Evolutionary conservation across 192 early-diverging fungal species (phyloP), one percentile per base, ranked within the genome.

Genomic region (Dimargaris xerosporica): DNA sequence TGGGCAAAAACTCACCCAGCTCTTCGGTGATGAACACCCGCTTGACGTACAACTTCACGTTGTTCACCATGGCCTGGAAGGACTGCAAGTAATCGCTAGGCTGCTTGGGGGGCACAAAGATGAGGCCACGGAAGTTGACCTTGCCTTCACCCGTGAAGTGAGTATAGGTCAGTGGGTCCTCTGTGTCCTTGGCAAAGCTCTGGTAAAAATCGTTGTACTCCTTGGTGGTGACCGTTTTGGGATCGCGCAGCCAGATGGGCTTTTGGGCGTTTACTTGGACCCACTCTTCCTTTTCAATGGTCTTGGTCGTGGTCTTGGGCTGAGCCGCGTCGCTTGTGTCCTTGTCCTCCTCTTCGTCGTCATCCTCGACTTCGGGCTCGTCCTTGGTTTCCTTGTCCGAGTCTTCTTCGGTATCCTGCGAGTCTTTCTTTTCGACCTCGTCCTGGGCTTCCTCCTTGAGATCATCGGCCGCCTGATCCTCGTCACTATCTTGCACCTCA

Each of bases 21-120:
- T 99, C 94, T 73, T 99, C 94, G 90, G 94, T 98, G 78, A 99
- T 99, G 82, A 99, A 98, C 68, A 99, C 96, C 69, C 95, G 93
- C 72, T 94, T 92, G 70, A 98, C 94, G 77, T 96, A 99, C 65
- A 99, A 84, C 84, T 96, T 98, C 85, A 99, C 96, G 90, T 96
- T 98, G 87, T 96, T 96, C 75, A 93, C 88, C 34, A 5, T 39
- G 88, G 98, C 97, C 90, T 96, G 96, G 86, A 92, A 91, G 71
- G 82, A 80, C 82, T 99, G 93, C 67, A 95, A 97, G 78, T 97
- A 80, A 76, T 96, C 95, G 75, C 95, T 94, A 64, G 96, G 96
- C 69, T 92, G 93, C 74, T 92, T 91, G 76, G 84, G 78, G 75
- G 96, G 95, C 46, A 96, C 85, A 69, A 90, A 99, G 69, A 99